These are phyloP conservation scores for Aegilops umbellulata DNA, from an alignment of 176 grass and related monocot species.

Conservation along the genomic window DNA sequence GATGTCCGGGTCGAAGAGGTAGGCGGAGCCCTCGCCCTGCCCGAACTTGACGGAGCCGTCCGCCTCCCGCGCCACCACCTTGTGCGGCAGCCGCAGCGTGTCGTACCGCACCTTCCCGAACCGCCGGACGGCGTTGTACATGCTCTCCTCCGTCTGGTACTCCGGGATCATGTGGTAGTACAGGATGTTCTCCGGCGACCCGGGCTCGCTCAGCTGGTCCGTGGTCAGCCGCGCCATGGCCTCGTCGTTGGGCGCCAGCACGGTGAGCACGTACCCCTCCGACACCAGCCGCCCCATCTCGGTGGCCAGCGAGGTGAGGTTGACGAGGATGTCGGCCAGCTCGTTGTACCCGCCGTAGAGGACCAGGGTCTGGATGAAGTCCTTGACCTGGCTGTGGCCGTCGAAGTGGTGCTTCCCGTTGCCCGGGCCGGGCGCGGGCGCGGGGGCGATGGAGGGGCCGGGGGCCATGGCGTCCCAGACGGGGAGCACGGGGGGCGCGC, in stretches of 20 bases:
- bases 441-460: slow-evolving; percentile 53
- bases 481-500: slow-evolving; percentile 64
- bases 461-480: slow-evolving; percentile 76
- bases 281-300: slow-evolving; percentile 94
- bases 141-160: slow-evolving; percentile 99
- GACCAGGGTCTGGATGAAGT: slow-evolving; percentile 91
- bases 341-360: slow-evolving; percentile 96
- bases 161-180: slow-evolving; percentile 98
- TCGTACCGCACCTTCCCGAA: slow-evolving; percentile 93
- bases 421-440: slow-evolving; percentile 37
- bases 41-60: slow-evolving; percentile 99
- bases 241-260: slow-evolving; percentile 88
- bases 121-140: slow-evolving; percentile 94
- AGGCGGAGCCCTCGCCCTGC: slow-evolving; percentile 68
- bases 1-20: slow-evolving; percentile 98
- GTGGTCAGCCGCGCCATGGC: slow-evolving; percentile 80
- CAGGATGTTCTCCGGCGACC: slow-evolving; percentile 89
- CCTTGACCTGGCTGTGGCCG: slow-evolving; percentile 81
- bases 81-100: slow-evolving; percentile 87
- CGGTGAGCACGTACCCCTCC: slow-evolving; percentile 88
- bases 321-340: slow-evolving; percentile 87
- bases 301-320: slow-evolving; percentile 84
- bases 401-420: slow-evolving; percentile 72
- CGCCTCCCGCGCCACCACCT: slow-evolving; percentile 79
- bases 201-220: slow-evolving; percentile 86